phyloP scores from a whole-genome alignment of 441 rosid genomes.

The Populus hybrid region DNA sequence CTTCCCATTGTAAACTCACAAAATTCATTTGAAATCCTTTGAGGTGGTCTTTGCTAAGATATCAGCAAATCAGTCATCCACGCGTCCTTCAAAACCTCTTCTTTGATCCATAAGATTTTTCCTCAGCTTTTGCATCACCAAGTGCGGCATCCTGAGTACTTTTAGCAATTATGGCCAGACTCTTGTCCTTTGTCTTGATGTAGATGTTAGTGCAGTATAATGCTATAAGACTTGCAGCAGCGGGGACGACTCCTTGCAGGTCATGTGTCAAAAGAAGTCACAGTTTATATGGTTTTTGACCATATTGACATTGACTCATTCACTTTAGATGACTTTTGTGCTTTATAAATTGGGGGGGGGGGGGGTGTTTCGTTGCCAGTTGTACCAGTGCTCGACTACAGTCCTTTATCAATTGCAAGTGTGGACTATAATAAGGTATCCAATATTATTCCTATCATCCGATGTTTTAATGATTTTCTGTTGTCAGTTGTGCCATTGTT shows the following conservation, averaged over 20 bases:
- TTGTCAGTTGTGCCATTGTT: background rate
- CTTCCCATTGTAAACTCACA: background rate
- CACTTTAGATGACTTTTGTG: background rate
- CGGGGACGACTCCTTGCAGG: background rate
- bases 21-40: background rate
- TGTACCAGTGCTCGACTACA: background rate
- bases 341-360: background rate
- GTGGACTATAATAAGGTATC: background rate
- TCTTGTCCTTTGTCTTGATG: background rate
- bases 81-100: background rate
- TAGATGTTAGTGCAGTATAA: background rate
- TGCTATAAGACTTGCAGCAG: background rate
- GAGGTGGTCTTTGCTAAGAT: background rate
- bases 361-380: background rate
- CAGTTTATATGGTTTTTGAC: background rate
- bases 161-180: background rate
- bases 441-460: background rate
- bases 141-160: background rate
- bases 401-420: background rate
- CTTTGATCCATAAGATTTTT: background rate
- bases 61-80: background rate
- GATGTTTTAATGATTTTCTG: background rate
- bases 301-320: too few species aligned
- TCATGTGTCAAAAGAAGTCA: background rate
- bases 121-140: background rate